Evolutionary conservation across 371 early-diverging fungal genomes (phyloP).

Genomic region (Parasitella parasitica): DNA sequence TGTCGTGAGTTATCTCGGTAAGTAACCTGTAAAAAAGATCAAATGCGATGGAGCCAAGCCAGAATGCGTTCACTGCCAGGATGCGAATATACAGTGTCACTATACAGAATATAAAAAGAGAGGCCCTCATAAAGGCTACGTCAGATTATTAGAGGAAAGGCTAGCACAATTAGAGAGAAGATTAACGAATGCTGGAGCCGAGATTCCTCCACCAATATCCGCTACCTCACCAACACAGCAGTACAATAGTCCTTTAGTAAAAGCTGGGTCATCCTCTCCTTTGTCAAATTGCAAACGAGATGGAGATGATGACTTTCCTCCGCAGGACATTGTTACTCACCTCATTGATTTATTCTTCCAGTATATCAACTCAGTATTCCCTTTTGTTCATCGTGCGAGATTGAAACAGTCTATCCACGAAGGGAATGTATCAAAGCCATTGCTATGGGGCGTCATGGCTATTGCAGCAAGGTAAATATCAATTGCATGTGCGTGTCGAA

Average conservation of each 20-base stretch:
- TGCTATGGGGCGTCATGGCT: slow-evolving; percentile 48
- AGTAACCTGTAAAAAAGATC: slow-evolving; percentile 37
- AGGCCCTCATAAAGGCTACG: slow-evolving; percentile 82
- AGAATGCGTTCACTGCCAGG: slow-evolving; percentile 77
- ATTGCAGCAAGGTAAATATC: slow-evolving; percentile 50
- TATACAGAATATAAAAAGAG: slow-evolving; percentile 77
- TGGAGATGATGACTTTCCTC: slow-evolving; percentile 33
- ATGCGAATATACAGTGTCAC: slow-evolving; percentile 64
- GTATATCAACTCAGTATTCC: slow-evolving; percentile 55
- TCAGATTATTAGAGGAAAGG: slow-evolving; percentile 69
- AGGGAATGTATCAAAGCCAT: slow-evolving; percentile 38
- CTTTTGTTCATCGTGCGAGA: slow-evolving; percentile 51
- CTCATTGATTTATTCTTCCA: slow-evolving; percentile 62
- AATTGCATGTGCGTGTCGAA: no score
- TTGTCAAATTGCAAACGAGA: background rate
- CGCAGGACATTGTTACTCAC: slow-evolving; percentile 51
- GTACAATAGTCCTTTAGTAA: background rate
- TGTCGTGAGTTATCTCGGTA: background rate
- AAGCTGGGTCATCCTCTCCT: background rate
- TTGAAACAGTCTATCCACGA: slow-evolving; percentile 32
- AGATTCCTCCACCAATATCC: slow-evolving; percentile 9
- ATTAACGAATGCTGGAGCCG: slow-evolving; percentile 26
- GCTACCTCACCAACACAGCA: background rate
- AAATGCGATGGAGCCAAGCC: slow-evolving; percentile 84
- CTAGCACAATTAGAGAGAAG: slow-evolving; percentile 66